These are phyloP conservation scores for Neurospora tetraspora DNA, from an alignment of 495 filamentous ascomycete genomes.

Conservation along the genomic window DNA sequence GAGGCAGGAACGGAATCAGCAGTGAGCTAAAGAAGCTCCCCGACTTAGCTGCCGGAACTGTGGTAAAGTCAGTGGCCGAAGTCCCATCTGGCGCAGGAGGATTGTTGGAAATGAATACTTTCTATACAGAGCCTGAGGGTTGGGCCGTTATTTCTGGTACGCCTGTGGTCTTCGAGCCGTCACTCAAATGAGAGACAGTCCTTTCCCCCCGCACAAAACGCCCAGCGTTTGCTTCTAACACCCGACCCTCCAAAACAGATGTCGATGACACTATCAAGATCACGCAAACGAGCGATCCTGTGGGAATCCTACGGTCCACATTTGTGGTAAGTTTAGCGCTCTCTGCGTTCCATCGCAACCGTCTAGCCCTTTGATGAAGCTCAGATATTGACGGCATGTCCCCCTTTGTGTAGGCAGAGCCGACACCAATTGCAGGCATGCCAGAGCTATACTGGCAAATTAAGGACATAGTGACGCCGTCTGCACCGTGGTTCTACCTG, in stretches of 20 bases:
- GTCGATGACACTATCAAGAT: slow-evolving; percentile 96
- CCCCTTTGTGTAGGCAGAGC: slow-evolving; percentile 26
- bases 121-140: slow-evolving; percentile 65
- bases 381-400: neutral
- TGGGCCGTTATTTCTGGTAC: slow-evolving; percentile 77
- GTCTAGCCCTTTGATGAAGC: neutral
- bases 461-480: slow-evolving; percentile 38
- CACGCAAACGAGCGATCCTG: slow-evolving; percentile 66
- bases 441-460: slow-evolving; percentile 68
- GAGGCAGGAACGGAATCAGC: slow-evolving; percentile 59
- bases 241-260: slow-evolving; percentile 35
- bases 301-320: slow-evolving; percentile 72
- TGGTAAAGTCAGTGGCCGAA: slow-evolving; percentile 35
- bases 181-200: neutral
- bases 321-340: slow-evolving; percentile 48
- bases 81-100: slow-evolving; percentile 38
- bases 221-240: neutral
- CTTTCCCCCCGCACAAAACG: neutral
- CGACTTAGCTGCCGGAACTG: slow-evolving; percentile 23
- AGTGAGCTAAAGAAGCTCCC: slow-evolving; percentile 45
- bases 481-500: slow-evolving; percentile 82
- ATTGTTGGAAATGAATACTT: slow-evolving; percentile 49
- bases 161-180: neutral
- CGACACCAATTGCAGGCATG: slow-evolving; percentile 67
- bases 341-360: neutral